These are phyloP conservation scores for Wickerhamiella alocasiicola DNA, from an alignment of 805 yeast genomes.

Conservation along the genomic window DNA sequence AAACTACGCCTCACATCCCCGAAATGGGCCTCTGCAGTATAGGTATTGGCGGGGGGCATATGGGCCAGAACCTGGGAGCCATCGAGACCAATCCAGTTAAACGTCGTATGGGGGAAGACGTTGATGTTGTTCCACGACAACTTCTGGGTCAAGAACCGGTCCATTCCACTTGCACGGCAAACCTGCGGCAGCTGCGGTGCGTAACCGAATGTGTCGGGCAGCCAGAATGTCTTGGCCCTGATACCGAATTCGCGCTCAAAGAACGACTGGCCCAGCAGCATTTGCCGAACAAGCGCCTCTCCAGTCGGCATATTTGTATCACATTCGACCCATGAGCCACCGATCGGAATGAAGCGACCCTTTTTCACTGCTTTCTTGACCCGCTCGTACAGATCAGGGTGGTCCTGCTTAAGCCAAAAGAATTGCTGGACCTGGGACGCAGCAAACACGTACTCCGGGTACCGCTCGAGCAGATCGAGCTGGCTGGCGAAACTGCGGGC, in stretches of 20 bases:
- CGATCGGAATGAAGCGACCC: slow-evolving; percentile 77
- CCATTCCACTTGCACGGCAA: slow-evolving; percentile 75
- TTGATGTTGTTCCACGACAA: slow-evolving; percentile 95
- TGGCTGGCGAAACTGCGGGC: slow-evolving; percentile 96
- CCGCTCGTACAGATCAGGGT: slow-evolving; percentile 62
- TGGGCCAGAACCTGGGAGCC: slow-evolving; percentile 88
- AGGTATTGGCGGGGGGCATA: slow-evolving; percentile 97
- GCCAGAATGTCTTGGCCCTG: slow-evolving; percentile 73
- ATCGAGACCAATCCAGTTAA: slow-evolving; percentile 92
- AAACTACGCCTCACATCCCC: slow-evolving; percentile 82
- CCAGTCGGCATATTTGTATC: slow-evolving; percentile 95
- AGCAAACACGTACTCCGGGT: slow-evolving; percentile 87
- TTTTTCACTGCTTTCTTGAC: slow-evolving; percentile 50
- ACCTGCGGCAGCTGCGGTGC: slow-evolving; percentile 91
- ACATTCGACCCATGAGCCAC: slow-evolving; percentile 97
- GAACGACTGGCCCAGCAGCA: slow-evolving; percentile 79
- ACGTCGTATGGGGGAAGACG: slow-evolving; percentile 76
- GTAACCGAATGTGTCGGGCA: slow-evolving; percentile 96
- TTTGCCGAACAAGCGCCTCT: slow-evolving; percentile 80
- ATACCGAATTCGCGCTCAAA: slow-evolving; percentile 68
- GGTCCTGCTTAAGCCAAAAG: slow-evolving; percentile 78
- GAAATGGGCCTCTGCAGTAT: slow-evolving; percentile 84
- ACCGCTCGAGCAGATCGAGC: slow-evolving; percentile 65
- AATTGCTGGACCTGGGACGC: slow-evolving; percentile 96
- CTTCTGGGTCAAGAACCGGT: slow-evolving; percentile 81